A percentile compares a stretch with the other conserved stretches of the same genome.
Evolutionary conservation across 768 basidiomycete genomes (phyloP).

Genomic region (Dacryopinax spathularia): DNA sequence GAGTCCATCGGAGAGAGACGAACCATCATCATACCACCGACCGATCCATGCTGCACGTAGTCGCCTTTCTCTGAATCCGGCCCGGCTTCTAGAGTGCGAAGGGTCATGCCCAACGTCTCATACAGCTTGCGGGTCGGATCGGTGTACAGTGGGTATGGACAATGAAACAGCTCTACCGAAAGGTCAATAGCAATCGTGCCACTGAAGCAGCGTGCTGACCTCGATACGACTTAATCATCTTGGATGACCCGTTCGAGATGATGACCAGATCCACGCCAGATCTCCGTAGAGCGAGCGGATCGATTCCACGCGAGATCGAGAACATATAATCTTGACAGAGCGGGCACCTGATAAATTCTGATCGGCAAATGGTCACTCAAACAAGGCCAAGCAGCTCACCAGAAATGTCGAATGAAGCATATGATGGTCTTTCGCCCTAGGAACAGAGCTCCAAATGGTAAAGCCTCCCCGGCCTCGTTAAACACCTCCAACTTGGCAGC

Average conservation of each 20-base stretch:
- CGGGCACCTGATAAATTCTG: constrained; percentile 41
- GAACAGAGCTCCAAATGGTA: constrained; percentile 41
- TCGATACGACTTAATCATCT: constrained; percentile 61
- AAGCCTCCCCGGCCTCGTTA: constrained; percentile 33
- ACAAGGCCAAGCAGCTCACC: constrained; percentile 26
- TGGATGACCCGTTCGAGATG: constrained; percentile 64
- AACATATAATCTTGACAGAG: constrained; percentile 79
- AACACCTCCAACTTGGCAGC: constrained; percentile 29
- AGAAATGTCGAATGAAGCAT: constrained; percentile 78
- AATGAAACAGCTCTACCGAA: constrained; percentile 47
- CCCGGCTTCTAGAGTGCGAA: constrained; percentile 34
- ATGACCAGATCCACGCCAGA: constrained; percentile 49
- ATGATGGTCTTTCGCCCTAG: constrained; percentile 34
- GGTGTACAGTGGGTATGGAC: constrained; percentile 62
- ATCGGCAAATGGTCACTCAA: not conserved
- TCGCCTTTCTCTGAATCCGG: constrained; percentile 32
- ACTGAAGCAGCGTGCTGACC: constrained; percentile 26
- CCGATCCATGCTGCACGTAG: constrained; percentile 51
- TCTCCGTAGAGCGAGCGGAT: constrained; percentile 34
- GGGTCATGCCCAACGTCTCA: constrained; percentile 59
- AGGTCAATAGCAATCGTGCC: not conserved
- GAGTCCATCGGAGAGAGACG: constrained; percentile 19
- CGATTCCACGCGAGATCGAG: constrained; percentile 39
- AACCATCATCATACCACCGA: constrained; percentile 65
- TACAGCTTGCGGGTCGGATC: constrained; percentile 62